Conservation (phyloP, 306 rosid species). For the Castanea mollissima region DNA sequence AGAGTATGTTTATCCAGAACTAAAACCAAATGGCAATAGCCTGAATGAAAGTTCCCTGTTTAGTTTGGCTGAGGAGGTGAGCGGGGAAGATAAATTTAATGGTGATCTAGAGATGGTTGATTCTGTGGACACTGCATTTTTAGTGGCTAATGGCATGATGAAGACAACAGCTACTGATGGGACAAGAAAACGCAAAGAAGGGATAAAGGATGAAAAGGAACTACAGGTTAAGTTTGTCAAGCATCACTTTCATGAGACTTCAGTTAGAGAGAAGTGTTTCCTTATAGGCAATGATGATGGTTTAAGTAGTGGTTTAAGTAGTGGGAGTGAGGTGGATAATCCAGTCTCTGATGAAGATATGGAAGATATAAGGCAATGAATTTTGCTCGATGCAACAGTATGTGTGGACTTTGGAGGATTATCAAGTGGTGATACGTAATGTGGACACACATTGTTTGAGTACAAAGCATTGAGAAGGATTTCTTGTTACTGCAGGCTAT, state of each 20-base stretch:
- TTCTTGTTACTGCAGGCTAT: background rate
- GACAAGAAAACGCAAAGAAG: slow-evolving; percentile 69
- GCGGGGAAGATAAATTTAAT: slow-evolving; percentile 28
- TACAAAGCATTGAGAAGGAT: background rate
- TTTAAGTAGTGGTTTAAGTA: slow-evolving; percentile 4
- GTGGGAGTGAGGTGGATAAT: slow-evolving; percentile 26
- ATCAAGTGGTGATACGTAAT: background rate
- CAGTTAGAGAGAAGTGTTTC: slow-evolving; percentile 33
- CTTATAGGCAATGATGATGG: slow-evolving; percentile 32
- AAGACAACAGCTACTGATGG: slow-evolving; percentile 27
- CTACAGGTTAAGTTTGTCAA: slow-evolving; percentile 53
- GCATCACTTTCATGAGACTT: slow-evolving; percentile 26
- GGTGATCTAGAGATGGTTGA: slow-evolving; percentile 68
- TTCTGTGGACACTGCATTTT: slow-evolving; percentile 31
- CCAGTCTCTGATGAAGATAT: slow-evolving; percentile 14
- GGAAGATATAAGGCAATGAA: slow-evolving; percentile 17
- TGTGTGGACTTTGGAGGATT: background rate
- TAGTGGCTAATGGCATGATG: slow-evolving; percentile 27
- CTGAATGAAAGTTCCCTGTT: slow-evolving; percentile 20
- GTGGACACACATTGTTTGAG: background rate
- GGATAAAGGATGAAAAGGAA: slow-evolving; percentile 39
- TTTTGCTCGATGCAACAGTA: slow-evolving; percentile 12
- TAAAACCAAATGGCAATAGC: slow-evolving; percentile 26
- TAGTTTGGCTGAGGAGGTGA: slow-evolving; percentile 19
- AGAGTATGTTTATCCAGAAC: slow-evolving; percentile 31